phyloP scores from a whole-genome alignment of 208 protist genomes.

The Herpetomonas tarakana region DNA sequence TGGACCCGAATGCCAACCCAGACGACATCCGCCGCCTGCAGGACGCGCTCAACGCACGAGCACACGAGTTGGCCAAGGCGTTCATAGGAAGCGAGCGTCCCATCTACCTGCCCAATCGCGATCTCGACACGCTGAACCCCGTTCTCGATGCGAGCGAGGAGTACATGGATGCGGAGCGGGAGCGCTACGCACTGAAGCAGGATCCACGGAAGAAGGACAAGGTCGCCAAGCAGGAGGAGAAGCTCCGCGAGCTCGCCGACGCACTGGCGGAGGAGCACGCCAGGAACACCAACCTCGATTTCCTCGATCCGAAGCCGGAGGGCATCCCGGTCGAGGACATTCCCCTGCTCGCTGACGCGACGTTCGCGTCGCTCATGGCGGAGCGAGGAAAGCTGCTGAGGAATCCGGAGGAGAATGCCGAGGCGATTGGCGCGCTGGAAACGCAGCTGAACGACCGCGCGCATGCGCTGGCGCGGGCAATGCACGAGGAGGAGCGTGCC shows the following conservation, averaged over 20 bases:
- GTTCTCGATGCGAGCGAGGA: constrained; percentile 41
- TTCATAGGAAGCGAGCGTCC: constrained; percentile 36
- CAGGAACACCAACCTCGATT: constrained; percentile 20
- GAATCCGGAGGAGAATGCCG: constrained; percentile 8
- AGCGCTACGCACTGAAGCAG: constrained; percentile 41
- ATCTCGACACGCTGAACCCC: constrained; percentile 48
- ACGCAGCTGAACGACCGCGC: constrained; percentile 32
- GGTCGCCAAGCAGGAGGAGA: constrained; percentile 31
- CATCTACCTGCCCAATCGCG: constrained; percentile 28
- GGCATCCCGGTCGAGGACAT: constrained; percentile 48
- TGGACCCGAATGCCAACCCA: constrained; percentile 22
- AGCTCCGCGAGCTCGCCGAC: constrained; percentile 33
- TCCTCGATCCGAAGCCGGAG: constrained; percentile 31
- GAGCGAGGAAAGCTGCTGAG: constrained; percentile 24
- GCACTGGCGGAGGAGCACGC: constrained; percentile 12
- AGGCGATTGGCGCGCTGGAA: constrained; percentile 16
- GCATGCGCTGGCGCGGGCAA: constrained; percentile 32
- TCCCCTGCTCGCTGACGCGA: constrained; percentile 17
- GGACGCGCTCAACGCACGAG: constrained; percentile 37
- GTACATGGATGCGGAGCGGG: constrained; percentile 41
- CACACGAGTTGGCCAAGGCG: constrained; percentile 38
- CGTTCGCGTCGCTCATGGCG: constrained; percentile 21
- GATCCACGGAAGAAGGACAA: constrained; percentile 59
- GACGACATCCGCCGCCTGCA: constrained; percentile 36
- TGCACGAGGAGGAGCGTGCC: constrained; percentile 48